Evolutionary conservation across 2,329 filamentous ascomycete genomes (phyloP).

Genomic region (Leptographium lundbergii): DNA sequence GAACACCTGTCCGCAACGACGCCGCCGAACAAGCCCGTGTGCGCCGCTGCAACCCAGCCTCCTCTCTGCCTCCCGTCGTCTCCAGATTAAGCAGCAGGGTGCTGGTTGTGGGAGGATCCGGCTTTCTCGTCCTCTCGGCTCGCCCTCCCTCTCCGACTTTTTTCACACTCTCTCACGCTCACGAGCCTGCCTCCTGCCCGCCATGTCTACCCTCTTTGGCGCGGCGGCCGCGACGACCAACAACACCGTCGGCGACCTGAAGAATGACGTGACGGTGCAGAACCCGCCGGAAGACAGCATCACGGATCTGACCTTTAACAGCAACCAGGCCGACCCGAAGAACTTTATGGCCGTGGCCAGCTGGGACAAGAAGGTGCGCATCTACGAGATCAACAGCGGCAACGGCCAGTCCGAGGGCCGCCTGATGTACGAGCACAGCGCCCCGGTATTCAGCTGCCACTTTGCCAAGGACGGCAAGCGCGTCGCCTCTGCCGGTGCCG

Average conservation of each 20-base stretch:
- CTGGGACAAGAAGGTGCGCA: slow-evolving; percentile 96
- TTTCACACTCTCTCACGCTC: background rate
- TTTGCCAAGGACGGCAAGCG: slow-evolving; percentile 95
- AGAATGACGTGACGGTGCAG: slow-evolving; percentile 69
- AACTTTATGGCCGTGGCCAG: slow-evolving; percentile 84
- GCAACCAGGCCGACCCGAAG: slow-evolving; percentile 32
- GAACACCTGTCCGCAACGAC: background rate
- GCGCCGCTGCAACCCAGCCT: background rate
- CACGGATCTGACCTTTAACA: slow-evolving; percentile 66
- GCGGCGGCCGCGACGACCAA: slow-evolving; percentile 37
- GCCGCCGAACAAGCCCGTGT: background rate
- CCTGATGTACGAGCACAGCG: slow-evolving; percentile 75
- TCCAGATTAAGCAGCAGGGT: background rate
- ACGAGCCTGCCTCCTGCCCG: slow-evolving; percentile 9
- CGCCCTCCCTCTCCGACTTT: background rate
- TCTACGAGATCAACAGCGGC: slow-evolving; percentile 76
- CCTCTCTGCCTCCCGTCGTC: background rate
- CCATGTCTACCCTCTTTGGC: slow-evolving; percentile 54
- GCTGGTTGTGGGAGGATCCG: background rate
- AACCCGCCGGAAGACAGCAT: slow-evolving; percentile 80
- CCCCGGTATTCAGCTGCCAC: slow-evolving; percentile 69
- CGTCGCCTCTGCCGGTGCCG: slow-evolving; percentile 74
- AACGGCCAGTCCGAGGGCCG: slow-evolving; percentile 68
- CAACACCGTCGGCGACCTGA: slow-evolving; percentile 80
- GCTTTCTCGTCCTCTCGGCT: background rate